Evolutionary conservation across 1,284 basidiomycete species (phyloP).

Genomic region (Laetiporus sulphureus): DNA sequence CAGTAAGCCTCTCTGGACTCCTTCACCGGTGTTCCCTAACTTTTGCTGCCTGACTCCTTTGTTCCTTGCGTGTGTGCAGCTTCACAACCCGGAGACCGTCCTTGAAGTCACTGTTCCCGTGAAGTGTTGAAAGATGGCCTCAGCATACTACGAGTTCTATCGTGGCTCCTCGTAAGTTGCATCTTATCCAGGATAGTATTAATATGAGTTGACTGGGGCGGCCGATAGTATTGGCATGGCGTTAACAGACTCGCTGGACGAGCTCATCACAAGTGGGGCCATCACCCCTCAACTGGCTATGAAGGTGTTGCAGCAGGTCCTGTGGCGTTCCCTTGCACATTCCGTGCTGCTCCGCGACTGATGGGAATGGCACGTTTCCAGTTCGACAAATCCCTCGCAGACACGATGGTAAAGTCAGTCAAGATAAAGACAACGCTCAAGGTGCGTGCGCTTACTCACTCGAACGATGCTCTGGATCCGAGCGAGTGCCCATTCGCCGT

Average conservation of each 20-base stretch:
- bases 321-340: constrained; percentile 5
- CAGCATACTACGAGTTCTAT: constrained; percentile 90
- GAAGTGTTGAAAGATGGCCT: no score
- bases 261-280: constrained; percentile 94
- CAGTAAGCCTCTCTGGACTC: no score
- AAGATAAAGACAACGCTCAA: constrained; percentile 91
- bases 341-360: constrained; percentile 1
- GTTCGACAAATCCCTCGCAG: constrained; percentile 94
- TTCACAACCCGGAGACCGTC: no score
- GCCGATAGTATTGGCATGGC: constrained; percentile 88
- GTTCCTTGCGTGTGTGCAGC: no score
- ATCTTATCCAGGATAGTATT: constrained; percentile 6
- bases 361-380: constrained; percentile 26
- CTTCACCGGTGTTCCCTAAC: no score
- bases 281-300: constrained; percentile 98
- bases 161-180: constrained; percentile 77
- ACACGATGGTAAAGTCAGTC: constrained; percentile 85
- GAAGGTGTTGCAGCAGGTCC: constrained; percentile 93
- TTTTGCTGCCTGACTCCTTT: no score
- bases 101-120: no score
- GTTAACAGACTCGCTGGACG: constrained; percentile 97
- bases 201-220: constrained; percentile 9
- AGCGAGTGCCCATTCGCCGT: neutral
- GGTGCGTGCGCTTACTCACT: constrained; percentile 48
- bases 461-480: no score